phyloP scores from a whole-genome alignment of 805 yeast species.

The Wickerhamiella musiphila region DNA sequence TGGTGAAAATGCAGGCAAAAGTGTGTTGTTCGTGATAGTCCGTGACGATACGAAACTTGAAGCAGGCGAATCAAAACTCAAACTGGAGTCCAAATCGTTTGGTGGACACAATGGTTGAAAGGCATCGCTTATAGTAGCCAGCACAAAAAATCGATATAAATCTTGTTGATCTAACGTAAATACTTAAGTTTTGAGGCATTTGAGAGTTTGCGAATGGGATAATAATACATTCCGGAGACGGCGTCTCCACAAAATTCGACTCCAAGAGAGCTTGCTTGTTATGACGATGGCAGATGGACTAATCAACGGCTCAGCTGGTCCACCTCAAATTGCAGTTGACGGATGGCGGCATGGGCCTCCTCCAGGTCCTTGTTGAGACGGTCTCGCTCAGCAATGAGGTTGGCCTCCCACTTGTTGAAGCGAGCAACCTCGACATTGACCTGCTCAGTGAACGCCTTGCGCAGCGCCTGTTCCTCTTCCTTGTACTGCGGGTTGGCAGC shows the following conservation, averaged over 20 bases:
- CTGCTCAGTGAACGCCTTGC: slow-evolving; percentile 91
- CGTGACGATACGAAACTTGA: slow-evolving; percentile 66
- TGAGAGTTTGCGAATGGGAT: too few species aligned
- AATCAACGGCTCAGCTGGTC: slow-evolving; percentile 9
- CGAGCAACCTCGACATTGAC: slow-evolving; percentile 92
- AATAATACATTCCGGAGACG: too few species aligned
- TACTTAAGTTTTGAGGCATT: too few species aligned
- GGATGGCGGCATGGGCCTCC: slow-evolving; percentile 42
- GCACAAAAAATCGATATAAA: too few species aligned
- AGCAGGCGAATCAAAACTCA: slow-evolving; percentile 47
- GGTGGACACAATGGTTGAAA: slow-evolving; percentile 76
- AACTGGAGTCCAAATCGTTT: slow-evolving; percentile 41
- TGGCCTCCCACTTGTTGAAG: slow-evolving; percentile 97
- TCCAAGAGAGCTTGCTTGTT: too few species aligned
- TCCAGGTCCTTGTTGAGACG: slow-evolving; percentile 87
- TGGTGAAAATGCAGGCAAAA: slow-evolving; percentile 19
- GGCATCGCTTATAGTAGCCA: slow-evolving; percentile 35
- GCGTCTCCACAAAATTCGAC: too few species aligned
- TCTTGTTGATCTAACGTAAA: too few species aligned
- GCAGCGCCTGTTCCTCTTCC: slow-evolving; percentile 88
- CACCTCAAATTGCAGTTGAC: slow-evolving; percentile 22
- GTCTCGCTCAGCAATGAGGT: slow-evolving; percentile 86
- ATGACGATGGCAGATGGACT: too few species aligned
- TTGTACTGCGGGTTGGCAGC: slow-evolving; percentile 76
- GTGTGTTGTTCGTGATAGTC: slow-evolving; percentile 30